These are phyloP conservation scores for Tulasnella sp. DNA, from an alignment of 768 basidiomycete species.

Conservation along the genomic window DNA sequence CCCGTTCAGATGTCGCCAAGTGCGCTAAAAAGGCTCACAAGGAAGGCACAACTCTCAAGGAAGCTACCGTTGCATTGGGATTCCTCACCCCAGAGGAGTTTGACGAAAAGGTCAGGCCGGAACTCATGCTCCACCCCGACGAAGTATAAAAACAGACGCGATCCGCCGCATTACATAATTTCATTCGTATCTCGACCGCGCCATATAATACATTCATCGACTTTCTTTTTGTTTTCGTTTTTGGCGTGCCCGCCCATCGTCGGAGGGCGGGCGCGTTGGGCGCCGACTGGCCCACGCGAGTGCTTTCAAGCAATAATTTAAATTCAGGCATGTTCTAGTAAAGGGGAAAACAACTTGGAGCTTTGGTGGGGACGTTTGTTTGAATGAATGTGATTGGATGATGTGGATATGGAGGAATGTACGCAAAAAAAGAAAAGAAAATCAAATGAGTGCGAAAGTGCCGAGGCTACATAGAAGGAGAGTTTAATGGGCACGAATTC, in stretches of 20 bases:
- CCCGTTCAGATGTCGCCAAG: constrained; percentile 80
- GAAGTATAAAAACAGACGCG: constrained; percentile 36
- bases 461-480: too few species aligned
- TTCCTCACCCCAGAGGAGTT: constrained; percentile 88
- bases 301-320: not conserved
- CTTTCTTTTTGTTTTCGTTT: too few species aligned
- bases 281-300: not conserved
- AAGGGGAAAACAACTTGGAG: too few species aligned
- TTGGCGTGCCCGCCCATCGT: not conserved
- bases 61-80: constrained; percentile 84
- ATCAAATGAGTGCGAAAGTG: too few species aligned
- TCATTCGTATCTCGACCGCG: not conserved
- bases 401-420: too few species aligned
- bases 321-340: too few species aligned
- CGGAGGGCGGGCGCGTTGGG: not conserved
- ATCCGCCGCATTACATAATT: not conserved
- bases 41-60: constrained; percentile 93
- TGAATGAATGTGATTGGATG: too few species aligned
- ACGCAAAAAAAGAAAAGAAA: too few species aligned
- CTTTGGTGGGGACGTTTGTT: too few species aligned
- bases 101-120: constrained; percentile 87
- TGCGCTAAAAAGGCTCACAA: constrained; percentile 99
- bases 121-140: constrained; percentile 80
- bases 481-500: not conserved
- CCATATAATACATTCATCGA: not conserved